phyloP scores from a whole-genome alignment of 2,329 filamentous ascomycete genomes.

The Diaporthe ilicicola region DNA sequence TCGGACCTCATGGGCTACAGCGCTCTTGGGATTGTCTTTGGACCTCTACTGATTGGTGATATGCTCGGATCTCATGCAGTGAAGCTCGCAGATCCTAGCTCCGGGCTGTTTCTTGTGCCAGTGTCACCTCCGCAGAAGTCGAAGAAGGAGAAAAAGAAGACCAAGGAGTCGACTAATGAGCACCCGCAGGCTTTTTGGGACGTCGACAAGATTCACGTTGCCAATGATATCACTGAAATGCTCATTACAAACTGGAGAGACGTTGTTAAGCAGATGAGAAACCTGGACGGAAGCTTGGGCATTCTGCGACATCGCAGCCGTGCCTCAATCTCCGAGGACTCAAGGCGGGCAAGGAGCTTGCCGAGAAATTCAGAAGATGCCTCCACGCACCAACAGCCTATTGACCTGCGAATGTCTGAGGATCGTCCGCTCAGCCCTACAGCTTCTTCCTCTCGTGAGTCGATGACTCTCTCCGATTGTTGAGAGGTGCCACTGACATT shows the following conservation, averaged over 20 bases:
- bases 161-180: constrained; percentile 35
- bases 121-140: constrained; percentile 51
- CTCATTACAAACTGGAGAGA: constrained; percentile 72
- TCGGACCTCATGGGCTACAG: constrained; percentile 71
- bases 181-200: constrained; percentile 39
- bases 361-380: constrained; percentile 16
- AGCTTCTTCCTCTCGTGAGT: constrained; percentile 17
- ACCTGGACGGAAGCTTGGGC: constrained; percentile 44
- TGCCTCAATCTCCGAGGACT: constrained; percentile 30
- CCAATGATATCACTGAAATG: constrained; percentile 70
- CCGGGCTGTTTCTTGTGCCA: constrained; percentile 53
- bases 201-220: constrained; percentile 66
- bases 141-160: constrained; percentile 51
- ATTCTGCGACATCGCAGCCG: constrained; percentile 39
- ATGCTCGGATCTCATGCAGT: constrained; percentile 60
- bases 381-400: not conserved
- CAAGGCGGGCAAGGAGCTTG: constrained; percentile 21
- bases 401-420: not conserved
- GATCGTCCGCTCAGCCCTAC: not conserved
- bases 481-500: constrained; percentile 3
- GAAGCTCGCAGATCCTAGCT: constrained; percentile 51
- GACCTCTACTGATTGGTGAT: constrained; percentile 69
- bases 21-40: constrained; percentile 71
- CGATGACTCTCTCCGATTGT: not conserved
- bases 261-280: constrained; percentile 67